Conservation (phyloP, 345 rosid species). For the Aurinia saxatilis region DNA sequence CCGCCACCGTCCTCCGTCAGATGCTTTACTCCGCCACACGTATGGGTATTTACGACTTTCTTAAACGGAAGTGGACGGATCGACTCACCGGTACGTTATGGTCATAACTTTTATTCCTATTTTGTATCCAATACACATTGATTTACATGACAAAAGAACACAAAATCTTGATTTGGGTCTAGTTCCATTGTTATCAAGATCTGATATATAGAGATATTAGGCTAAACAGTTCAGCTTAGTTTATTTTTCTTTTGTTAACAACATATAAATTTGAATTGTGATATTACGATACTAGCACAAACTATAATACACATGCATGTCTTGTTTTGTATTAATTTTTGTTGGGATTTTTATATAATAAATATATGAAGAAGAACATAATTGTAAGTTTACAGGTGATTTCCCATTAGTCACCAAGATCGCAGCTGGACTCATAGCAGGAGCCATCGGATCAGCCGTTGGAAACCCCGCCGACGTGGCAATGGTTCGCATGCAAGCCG, state of each 20-base stretch:
- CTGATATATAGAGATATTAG: no score
- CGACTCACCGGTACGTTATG: constrained; percentile 33
- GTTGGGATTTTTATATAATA: no score
- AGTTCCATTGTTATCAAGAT: no score
- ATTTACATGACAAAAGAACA: no score
- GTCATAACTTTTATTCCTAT: background rate
- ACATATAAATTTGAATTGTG: no score
- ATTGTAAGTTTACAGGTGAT: background rate
- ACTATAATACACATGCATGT: no score
- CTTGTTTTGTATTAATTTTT: no score
- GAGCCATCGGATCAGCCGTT: constrained; percentile 66
- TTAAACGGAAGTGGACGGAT: constrained; percentile 70
- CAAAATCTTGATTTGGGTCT: background rate
- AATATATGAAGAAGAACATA: no score
- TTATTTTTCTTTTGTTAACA: no score
- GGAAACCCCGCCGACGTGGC: constrained; percentile 91
- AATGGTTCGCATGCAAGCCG: constrained; percentile 93
- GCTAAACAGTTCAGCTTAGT: no score
- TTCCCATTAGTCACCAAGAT: constrained; percentile 56
- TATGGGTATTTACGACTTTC: constrained; percentile 84
- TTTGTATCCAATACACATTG: background rate
- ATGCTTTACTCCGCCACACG: constrained; percentile 88
- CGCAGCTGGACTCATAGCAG: constrained; percentile 66
- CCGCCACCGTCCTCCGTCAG: constrained; percentile 84
- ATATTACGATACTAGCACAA: no score